phyloP scores from a whole-genome alignment of 179 eudicot genomes.

The Dionaea muscipula region DNA sequence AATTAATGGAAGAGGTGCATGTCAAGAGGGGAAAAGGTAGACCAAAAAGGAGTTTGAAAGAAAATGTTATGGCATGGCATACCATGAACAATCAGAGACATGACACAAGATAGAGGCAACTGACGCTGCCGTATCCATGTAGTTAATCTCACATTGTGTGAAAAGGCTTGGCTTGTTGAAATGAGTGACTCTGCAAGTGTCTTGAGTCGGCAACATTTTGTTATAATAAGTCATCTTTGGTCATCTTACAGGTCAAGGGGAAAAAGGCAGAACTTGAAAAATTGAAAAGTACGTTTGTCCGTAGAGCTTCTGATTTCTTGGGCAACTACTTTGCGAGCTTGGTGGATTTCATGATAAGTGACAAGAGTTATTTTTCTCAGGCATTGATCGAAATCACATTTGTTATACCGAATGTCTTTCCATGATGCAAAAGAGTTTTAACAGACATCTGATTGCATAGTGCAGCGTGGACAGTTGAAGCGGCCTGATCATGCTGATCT shows the following conservation, averaged over 20 bases:
- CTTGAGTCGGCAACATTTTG: no score
- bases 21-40: no score
- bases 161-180: no score
- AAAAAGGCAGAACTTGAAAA: constrained; percentile 77
- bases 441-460: constrained; percentile 14
- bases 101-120: no score
- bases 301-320: constrained; percentile 85
- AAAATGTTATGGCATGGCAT: no score
- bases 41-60: no score
- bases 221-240: constrained; percentile 7
- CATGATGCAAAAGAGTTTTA: constrained; percentile 6
- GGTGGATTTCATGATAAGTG: constrained; percentile 94
- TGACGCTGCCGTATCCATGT: no score
- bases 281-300: constrained; percentile 61
- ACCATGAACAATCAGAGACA: no score
- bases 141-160: no score
- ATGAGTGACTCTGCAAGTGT: no score
- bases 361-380: constrained; percentile 96
- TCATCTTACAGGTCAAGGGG: constrained; percentile 56
- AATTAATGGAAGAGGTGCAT: no score
- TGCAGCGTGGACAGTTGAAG: constrained; percentile 88
- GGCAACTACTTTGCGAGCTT: constrained; percentile 79
- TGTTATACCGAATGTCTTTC: neutral
- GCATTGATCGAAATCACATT: constrained; percentile 23
- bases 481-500: constrained; percentile 99